These are phyloP conservation scores for Microbotryum violaceum DNA, from an alignment of 1,284 basidiomycete species.

Conservation along the genomic window DNA sequence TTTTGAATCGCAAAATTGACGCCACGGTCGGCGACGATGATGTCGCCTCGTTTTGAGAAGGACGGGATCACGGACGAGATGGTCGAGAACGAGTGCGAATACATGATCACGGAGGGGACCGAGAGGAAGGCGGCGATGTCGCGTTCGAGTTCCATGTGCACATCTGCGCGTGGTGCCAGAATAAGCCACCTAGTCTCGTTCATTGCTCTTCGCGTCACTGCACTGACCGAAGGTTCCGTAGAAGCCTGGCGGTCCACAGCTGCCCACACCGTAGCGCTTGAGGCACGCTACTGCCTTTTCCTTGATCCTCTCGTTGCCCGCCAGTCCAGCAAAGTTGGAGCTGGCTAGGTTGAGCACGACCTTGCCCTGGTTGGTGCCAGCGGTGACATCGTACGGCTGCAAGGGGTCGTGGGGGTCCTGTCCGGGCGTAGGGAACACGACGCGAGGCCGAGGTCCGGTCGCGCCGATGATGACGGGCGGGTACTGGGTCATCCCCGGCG, in stretches of 20 bases:
- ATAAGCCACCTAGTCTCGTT: too few species aligned
- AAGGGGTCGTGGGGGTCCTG: slow-evolving; percentile 32
- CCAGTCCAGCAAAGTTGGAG: slow-evolving; percentile 86
- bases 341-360: slow-evolving; percentile 79
- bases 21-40: slow-evolving; percentile 93
- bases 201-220: too few species aligned
- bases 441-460: slow-evolving; percentile 61
- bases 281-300: slow-evolving; percentile 76
- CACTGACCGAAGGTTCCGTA: slow-evolving; percentile 83
- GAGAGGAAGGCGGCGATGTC: slow-evolving; percentile 87
- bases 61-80: slow-evolving; percentile 92
- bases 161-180: slow-evolving; percentile 51
- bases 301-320: slow-evolving; percentile 81
- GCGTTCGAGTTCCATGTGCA: slow-evolving; percentile 80
- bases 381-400: slow-evolving; percentile 6
- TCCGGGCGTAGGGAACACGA: slow-evolving; percentile 63
- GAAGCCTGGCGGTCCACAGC: slow-evolving; percentile 94
- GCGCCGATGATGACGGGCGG: slow-evolving; percentile 75
- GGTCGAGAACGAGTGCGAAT: slow-evolving; percentile 89
- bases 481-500: slow-evolving; percentile 60
- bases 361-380: slow-evolving; percentile 46
- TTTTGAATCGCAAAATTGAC: slow-evolving; percentile 95
- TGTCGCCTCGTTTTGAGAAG: slow-evolving; percentile 94
- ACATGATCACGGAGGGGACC: slow-evolving; percentile 80
- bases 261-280: slow-evolving; percentile 88